A percentile compares a stretch with the other conserved stretches of the same genome.
phyloP scores from a whole-genome alignment of 345 rosid genomes.

The Salix purpurea region DNA sequence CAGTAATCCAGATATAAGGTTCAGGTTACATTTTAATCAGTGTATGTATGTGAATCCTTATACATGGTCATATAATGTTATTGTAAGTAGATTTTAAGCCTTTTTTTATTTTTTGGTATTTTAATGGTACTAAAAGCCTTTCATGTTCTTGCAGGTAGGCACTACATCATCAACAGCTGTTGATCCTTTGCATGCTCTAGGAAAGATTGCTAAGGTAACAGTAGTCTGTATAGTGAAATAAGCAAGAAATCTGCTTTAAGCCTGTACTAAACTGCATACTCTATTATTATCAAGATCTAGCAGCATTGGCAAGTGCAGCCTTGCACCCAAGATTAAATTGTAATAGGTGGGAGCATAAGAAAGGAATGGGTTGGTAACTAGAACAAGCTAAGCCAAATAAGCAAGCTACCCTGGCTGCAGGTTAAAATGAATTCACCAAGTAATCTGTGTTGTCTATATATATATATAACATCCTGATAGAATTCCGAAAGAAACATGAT shows the following conservation, averaged over 20 bases:
- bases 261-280: background rate
- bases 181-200: constrained; percentile 66
- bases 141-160: constrained; percentile 52
- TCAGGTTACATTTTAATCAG: background rate
- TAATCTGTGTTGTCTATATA: too few species aligned
- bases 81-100: background rate
- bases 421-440: background rate
- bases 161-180: constrained; percentile 85
- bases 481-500: background rate
- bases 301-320: background rate
- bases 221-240: background rate
- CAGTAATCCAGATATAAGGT: background rate
- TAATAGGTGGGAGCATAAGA: background rate
- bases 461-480: too few species aligned
- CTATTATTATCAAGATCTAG: background rate
- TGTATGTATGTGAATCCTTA: background rate
- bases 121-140: background rate
- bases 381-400: background rate
- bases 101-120: too few species aligned
- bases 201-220: constrained; percentile 63
- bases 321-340: background rate
- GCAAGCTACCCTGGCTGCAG: background rate
- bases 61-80: background rate
- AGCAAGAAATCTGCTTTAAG: constrained; percentile 1
- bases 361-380: background rate